phyloP scores from a whole-genome alignment of 768 basidiomycete species.

The Hygrophorus pudorinus region DNA sequence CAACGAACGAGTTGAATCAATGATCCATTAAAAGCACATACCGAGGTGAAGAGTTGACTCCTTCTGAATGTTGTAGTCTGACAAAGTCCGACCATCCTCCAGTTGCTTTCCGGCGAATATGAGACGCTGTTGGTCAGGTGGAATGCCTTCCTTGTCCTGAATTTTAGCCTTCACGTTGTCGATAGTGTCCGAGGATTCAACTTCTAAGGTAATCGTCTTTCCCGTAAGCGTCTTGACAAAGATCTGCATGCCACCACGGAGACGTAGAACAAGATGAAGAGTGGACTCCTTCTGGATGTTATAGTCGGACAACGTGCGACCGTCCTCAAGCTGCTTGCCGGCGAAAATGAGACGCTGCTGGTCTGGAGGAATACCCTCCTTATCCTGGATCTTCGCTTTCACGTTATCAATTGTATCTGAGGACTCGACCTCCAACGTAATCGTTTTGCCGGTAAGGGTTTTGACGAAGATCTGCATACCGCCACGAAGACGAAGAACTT shows the following conservation, averaged over 20 bases:
- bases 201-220: slow-evolving; percentile 88
- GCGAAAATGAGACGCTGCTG: slow-evolving; percentile 90
- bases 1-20: neutral
- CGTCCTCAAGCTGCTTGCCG: slow-evolving; percentile 91
- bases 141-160: slow-evolving; percentile 77
- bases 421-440: slow-evolving; percentile 87
- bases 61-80: slow-evolving; percentile 88
- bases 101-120: slow-evolving; percentile 94
- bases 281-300: slow-evolving; percentile 79
- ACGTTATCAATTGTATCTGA: slow-evolving; percentile 92
- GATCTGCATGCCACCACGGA: slow-evolving; percentile 85
- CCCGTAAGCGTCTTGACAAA: slow-evolving; percentile 84
- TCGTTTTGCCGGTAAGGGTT: slow-evolving; percentile 84
- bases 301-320: slow-evolving; percentile 78
- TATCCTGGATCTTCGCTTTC: slow-evolving; percentile 74
- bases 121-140: slow-evolving; percentile 80
- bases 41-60: slow-evolving; percentile 69
- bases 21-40: neutral
- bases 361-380: slow-evolving; percentile 76
- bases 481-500: slow-evolving; percentile 72
- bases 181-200: slow-evolving; percentile 88
- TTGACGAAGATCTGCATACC: slow-evolving; percentile 89
- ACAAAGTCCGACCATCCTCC: slow-evolving; percentile 88
- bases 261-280: slow-evolving; percentile 66
- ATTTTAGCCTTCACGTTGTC: slow-evolving; percentile 84